These are phyloP conservation scores for Biscogniauxia sp. DNA, from an alignment of 2,329 filamentous ascomycete genomes.

Conservation along the genomic window DNA sequence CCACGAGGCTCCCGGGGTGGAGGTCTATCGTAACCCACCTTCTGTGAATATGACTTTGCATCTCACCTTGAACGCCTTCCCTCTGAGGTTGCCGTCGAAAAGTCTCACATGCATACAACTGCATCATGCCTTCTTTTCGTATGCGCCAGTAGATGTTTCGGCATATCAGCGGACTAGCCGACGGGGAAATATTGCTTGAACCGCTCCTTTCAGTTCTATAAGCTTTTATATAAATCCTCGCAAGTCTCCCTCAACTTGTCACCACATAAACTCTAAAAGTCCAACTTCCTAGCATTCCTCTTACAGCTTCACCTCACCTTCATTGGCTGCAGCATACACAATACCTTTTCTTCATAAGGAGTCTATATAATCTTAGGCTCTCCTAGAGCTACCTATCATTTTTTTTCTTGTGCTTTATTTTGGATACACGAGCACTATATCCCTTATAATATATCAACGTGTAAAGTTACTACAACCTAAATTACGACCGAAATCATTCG, in stretches of 20 bases:
- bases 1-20: slow-evolving; percentile 4
- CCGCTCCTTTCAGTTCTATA: background rate
- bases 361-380: background rate
- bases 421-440: background rate
- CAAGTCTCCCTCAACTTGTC: background rate
- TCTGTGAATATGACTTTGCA: slow-evolving; percentile 19
- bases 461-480: background rate
- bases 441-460: slow-evolving; percentile 2
- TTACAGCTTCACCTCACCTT: background rate
- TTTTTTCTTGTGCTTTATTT: background rate
- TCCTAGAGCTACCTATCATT: background rate
- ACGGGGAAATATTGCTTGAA: background rate
- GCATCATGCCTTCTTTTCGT: slow-evolving; percentile 8
- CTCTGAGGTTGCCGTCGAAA: background rate
- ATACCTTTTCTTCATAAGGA: background rate
- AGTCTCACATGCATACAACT: slow-evolving; percentile 4
- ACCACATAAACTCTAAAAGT: background rate
- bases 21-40: slow-evolving; percentile 20
- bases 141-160: slow-evolving; percentile 10
- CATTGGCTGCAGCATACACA: background rate
- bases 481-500: slow-evolving; percentile 15
- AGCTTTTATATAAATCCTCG: background rate
- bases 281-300: too few relatives aligned
- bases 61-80: slow-evolving; percentile 7
- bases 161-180: background rate